Evolutionary conservation across 176 grass and related monocot genomes (phyloP).

Genomic region (Melocanna baccifera): DNA sequence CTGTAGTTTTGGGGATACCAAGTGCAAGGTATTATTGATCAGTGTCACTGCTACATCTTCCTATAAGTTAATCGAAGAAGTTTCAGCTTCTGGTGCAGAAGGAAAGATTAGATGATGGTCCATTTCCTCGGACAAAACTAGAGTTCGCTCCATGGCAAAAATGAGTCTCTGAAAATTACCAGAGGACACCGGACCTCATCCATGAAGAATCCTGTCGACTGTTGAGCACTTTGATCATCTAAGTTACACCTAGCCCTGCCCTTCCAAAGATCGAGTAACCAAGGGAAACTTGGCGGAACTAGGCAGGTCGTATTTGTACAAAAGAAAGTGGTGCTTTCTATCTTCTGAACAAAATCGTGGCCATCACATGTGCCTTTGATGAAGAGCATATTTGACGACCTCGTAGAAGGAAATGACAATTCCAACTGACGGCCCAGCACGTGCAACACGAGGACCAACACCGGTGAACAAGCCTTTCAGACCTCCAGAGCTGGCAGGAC

Average conservation of each 20-base stretch:
- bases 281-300: neutral
- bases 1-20: neutral
- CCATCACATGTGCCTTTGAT: constrained; percentile 49
- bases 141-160: constrained; percentile 28
- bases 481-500: constrained; percentile 59
- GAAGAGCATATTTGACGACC: constrained; percentile 78
- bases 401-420: constrained; percentile 93
- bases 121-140: constrained; percentile 30
- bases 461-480: constrained; percentile 79
- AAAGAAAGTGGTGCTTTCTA: neutral
- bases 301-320: neutral
- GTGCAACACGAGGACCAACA: constrained; percentile 74
- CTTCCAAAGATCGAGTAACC: neutral
- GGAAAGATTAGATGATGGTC: constrained; percentile 25
- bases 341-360: neutral
- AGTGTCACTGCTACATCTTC: constrained; percentile 21
- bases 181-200: neutral
- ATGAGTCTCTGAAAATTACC: neutral
- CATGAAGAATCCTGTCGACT: constrained; percentile 10
- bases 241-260: constrained; percentile 2
- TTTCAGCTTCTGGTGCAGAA: neutral
- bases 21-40: constrained; percentile 26
- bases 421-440: constrained; percentile 89
- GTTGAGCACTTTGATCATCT: constrained; percentile 10
- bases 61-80: constrained; percentile 28